phyloP scores from a whole-genome alignment of 345 rosid species.

The Moringa oleifera region DNA sequence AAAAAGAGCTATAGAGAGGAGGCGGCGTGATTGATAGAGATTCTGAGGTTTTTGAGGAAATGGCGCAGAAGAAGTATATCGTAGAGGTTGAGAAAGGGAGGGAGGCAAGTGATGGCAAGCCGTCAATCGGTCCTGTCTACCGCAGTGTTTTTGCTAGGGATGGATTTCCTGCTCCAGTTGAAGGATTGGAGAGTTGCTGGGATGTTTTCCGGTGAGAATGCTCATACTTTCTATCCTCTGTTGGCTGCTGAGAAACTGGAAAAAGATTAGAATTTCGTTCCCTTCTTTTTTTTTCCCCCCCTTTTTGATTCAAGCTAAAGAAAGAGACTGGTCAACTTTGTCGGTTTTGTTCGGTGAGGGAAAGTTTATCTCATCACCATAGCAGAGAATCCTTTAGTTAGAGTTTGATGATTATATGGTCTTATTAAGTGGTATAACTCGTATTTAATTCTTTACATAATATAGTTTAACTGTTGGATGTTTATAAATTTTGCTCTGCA shows the following conservation, averaged over 20 bases:
- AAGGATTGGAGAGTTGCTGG: constrained; percentile 88
- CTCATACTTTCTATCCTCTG: neutral
- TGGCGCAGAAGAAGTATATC: constrained; percentile 45
- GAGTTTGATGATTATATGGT: no score
- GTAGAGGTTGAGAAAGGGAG: constrained; percentile 69
- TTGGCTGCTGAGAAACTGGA: constrained; percentile 11
- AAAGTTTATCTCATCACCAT: no score
- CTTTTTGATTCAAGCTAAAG: neutral
- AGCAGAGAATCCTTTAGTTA: no score
- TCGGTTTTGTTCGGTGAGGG: neutral
- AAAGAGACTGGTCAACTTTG: constrained; percentile 1
- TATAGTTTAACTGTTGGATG: no score
- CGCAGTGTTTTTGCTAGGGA: constrained; percentile 71
- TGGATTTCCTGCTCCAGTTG: constrained; percentile 73
- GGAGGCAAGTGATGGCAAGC: constrained; percentile 54
- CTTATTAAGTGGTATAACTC: no score
- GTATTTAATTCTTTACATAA: no score
- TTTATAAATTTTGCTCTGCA: no score
- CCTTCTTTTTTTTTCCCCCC: neutral
- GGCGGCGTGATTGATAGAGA: neutral
- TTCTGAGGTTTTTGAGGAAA: constrained; percentile 4
- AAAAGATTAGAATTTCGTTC: neutral
- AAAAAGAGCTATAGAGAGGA: no score
- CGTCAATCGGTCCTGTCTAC: constrained; percentile 84
- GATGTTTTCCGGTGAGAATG: constrained; percentile 75